Evolutionary conservation across 805 yeast genomes (phyloP), one percentile per base, ranked within the genome.

Genomic region (Candida montana): DNA sequence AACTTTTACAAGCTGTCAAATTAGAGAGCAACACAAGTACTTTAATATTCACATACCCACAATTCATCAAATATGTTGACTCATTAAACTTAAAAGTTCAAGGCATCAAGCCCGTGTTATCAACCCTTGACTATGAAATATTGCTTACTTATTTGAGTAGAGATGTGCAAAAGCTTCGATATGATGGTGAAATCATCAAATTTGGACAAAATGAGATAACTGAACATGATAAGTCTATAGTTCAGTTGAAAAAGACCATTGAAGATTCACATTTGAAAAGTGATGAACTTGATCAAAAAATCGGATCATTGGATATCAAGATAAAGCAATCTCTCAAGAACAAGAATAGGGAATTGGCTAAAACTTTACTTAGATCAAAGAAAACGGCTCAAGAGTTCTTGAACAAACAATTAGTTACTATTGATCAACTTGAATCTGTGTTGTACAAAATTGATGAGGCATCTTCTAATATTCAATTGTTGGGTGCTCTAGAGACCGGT

Each of bases 361-460:
- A 52, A 40, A 61, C 57, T 37, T 53, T 64, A 18, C 44, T 68
- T 23, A 61, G 61, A 35, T 59, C 67, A 0, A 62, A 61, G 40
- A 61, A 59, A 36, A 39, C 65, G n/a, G 61, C 64, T 4, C 67
- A 67, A 28, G 55, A 53, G 8, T 56, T 67, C 18, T 50, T 68
- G 36, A 44, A 37, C 7, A 56, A 61, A 26, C 58, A 68, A 16
- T 48, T 65, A 21, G 52, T 48, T 5, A 57, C 64, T 31, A 52
- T 59, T 10, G 60, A 55, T 31, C 73, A 71, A 44, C 53, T 74
- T 17, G 64, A 61, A 36, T 49, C 59, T 6, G 59, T 72, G 2
- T 51, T 67, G 39, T 55, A 50, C 41, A 67, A 69, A 43, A 63
- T 74, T 36, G 74, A 74, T 49, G 59, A 62, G 37, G 69, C 77